phyloP scores from a whole-genome alignment of 164 flowering plant genomes.

The Euptelea pleiosperma region DNA sequence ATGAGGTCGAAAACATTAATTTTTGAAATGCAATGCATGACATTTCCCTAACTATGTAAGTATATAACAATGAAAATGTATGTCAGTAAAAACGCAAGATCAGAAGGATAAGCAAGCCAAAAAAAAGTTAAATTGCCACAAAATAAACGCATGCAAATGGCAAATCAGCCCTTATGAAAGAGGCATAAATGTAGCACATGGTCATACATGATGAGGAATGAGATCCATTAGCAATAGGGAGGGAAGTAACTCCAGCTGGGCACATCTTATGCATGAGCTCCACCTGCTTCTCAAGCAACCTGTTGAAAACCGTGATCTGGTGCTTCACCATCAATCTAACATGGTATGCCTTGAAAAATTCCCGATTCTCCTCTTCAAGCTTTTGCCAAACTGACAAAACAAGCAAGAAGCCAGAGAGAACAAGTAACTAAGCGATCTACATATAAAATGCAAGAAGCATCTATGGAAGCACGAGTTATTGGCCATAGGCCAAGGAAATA shows the following conservation, averaged over 20 bases:
- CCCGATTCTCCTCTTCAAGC: slow-evolving; percentile 79
- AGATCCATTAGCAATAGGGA: slow-evolving; percentile 68
- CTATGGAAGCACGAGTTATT: too few species aligned
- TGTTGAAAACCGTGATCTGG: slow-evolving; percentile 64
- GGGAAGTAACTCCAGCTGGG: slow-evolving; percentile 46
- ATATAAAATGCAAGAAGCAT: too few species aligned
- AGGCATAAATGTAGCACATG: slow-evolving; percentile 1
- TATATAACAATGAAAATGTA: too few species aligned
- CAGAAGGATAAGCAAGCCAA: not conserved
- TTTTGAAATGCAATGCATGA: too few species aligned
- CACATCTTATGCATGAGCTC: too few species aligned
- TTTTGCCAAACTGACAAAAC: slow-evolving; percentile 94
- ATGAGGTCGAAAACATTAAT: too few species aligned
- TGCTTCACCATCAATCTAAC: slow-evolving; percentile 63
- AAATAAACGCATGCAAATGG: not conserved
- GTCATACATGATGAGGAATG: slow-evolving; percentile 53
- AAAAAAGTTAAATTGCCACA: too few species aligned
- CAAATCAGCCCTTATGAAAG: not conserved
- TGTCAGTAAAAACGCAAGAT: too few species aligned
- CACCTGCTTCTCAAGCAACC: slow-evolving; percentile 65
- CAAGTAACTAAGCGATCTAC: slow-evolving; percentile 1
- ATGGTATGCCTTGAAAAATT: slow-evolving; percentile 74
- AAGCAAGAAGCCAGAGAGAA: too few species aligned
- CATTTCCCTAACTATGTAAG: too few species aligned
- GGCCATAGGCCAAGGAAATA: too few species aligned